phyloP scores from a whole-genome alignment of 768 basidiomycete genomes.

The Pilatotrama ljubarskyi region DNA sequence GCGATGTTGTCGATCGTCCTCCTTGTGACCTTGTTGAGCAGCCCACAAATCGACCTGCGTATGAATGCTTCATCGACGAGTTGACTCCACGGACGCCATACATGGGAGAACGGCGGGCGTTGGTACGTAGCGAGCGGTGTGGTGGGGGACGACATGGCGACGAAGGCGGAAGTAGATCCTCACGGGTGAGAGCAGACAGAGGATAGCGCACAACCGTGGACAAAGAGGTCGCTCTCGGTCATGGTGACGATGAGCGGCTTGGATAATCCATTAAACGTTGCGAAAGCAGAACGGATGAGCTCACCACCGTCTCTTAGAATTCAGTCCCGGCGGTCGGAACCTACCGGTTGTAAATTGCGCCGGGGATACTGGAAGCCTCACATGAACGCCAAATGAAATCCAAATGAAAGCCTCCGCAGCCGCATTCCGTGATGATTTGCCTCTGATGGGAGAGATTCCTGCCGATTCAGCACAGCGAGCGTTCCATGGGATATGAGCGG shows the following conservation, averaged over 20 bases:
- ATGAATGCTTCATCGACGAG: constrained; percentile 39
- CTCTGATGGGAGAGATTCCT: not conserved
- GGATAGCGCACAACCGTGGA: not conserved
- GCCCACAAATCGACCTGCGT: constrained; percentile 51
- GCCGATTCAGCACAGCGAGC: no score
- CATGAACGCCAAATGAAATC: not conserved
- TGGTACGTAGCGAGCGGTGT: not conserved
- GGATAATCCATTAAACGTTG: not conserved
- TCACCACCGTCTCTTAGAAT: constrained; percentile 1
- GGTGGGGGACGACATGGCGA: constrained; percentile 6
- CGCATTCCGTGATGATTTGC: not conserved
- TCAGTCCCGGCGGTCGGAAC: constrained; percentile 3
- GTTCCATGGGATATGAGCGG: no score
- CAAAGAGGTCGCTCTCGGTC: not conserved
- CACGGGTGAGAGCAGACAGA: not conserved
- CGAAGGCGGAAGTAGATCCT: not conserved
- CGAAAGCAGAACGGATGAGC: not conserved
- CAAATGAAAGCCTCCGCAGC: constrained; percentile 14
- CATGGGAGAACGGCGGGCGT: not conserved
- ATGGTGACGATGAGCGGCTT: not conserved
- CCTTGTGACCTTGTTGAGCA: constrained; percentile 59
- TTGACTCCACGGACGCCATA: constrained; percentile 30
- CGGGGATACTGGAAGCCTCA: not conserved
- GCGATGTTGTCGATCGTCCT: constrained; percentile 53
- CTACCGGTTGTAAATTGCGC: not conserved